Percentiles rank a stretch among this genome's conserved stretches.
Evolutionary conservation across 1,284 basidiomycete species (phyloP).

Genomic region (Melampsora abietis-canadensis): DNA sequence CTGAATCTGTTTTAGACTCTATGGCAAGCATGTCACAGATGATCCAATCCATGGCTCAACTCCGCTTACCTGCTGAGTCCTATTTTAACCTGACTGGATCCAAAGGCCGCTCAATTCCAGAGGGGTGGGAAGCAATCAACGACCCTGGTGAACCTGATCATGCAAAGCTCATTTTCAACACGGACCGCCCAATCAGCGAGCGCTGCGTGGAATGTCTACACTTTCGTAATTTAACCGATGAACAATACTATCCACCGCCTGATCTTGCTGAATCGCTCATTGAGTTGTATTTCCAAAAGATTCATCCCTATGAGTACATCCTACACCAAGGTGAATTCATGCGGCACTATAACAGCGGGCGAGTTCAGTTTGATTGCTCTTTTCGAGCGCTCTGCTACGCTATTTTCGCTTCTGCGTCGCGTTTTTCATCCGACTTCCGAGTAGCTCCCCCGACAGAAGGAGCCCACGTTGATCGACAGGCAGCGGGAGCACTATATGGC

Average conservation of each 20-base stretch:
- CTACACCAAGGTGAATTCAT: slow-evolving; percentile 26
- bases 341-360: neutral
- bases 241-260: slow-evolving; percentile 2
- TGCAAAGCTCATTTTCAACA: neutral
- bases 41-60: neutral
- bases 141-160: slow-evolving; percentile 1
- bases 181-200: neutral
- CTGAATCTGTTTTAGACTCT: neutral
- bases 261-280: slow-evolving; percentile 16
- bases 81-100: neutral
- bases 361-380: slow-evolving; percentile 3
- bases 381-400: slow-evolving; percentile 39
- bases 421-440: slow-evolving; percentile 22
- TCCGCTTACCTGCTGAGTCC: neutral
- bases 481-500: slow-evolving; percentile 10
- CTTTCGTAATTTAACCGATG: neutral
- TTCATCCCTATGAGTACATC: slow-evolving; percentile 5
- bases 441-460: neutral
- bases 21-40: neutral
- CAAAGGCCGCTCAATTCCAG: neutral
- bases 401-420: slow-evolving; percentile 24
- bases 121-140: neutral
- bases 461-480: neutral
- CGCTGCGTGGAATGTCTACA: neutral
- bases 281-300: slow-evolving; percentile 21